phyloP scores from a whole-genome alignment of 306 rosid species.

The Medicago truncatula region DNA sequence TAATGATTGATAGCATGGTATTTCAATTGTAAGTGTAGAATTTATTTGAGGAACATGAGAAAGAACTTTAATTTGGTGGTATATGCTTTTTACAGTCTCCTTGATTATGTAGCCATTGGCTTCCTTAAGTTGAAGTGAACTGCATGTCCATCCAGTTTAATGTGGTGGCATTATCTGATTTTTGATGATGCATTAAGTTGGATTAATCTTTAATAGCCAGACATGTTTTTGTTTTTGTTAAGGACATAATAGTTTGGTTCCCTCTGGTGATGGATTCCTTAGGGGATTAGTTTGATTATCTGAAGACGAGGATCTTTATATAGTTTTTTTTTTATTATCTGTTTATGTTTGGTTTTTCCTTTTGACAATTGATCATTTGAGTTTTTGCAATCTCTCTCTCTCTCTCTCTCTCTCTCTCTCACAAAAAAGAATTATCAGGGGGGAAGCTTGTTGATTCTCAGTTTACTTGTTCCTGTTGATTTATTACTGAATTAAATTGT shows the following conservation, averaged over 20 bases:
- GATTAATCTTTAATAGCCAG: slow-evolving; percentile 2
- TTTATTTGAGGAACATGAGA: slow-evolving; percentile 33
- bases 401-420: background rate
- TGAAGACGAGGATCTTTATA: background rate
- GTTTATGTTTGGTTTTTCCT: background rate
- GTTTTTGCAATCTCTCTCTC: slow-evolving; percentile 5
- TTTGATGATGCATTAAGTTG: background rate
- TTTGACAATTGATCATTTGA: slow-evolving; percentile 5
- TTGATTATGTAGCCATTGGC: slow-evolving; percentile 16
- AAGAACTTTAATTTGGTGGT: slow-evolving; percentile 20
- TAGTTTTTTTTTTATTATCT: background rate
- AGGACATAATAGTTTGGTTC: slow-evolving; percentile 33
- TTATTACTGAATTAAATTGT: slow-evolving; percentile 27
- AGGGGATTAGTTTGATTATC: slow-evolving; percentile 8
- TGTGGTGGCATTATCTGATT: slow-evolving; percentile 15
- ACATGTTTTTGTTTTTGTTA: background rate
- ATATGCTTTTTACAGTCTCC: slow-evolving; percentile 19
- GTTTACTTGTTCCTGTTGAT: slow-evolving; percentile 20
- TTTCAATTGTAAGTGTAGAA: slow-evolving; percentile 14
- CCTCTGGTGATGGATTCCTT: slow-evolving; percentile 8
- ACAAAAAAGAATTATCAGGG: background rate
- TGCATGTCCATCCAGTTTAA: slow-evolving; percentile 15
- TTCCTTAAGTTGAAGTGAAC: slow-evolving; percentile 21
- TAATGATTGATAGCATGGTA: slow-evolving; percentile 10
- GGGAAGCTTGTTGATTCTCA: background rate